Conservation (phyloP, 23 red algal species). For the Gracilaria domingensis region DNA sequence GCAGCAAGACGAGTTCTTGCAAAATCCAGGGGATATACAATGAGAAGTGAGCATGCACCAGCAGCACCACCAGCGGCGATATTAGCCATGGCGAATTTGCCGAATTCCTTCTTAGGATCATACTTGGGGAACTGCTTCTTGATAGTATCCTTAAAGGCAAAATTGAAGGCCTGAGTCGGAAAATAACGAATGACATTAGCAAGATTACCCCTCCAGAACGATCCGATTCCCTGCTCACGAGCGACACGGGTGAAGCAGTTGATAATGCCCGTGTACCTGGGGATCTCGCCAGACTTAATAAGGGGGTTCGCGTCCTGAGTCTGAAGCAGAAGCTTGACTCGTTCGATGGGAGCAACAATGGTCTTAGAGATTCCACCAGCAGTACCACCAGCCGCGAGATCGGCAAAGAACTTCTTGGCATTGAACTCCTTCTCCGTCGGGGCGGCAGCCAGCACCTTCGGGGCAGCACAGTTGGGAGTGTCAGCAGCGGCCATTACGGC, state of each 20-base stretch:
- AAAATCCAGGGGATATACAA: slow-evolving; percentile 99
- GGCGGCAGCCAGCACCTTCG: slow-evolving; percentile 69
- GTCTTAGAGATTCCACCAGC: slow-evolving; percentile 99
- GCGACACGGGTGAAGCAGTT: slow-evolving; percentile 96
- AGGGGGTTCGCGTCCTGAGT: slow-evolving; percentile 95
- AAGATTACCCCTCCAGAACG: slow-evolving; percentile 99
- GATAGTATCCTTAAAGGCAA: slow-evolving; percentile 99
- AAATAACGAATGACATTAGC: slow-evolving; percentile 99
- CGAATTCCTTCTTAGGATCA: slow-evolving; percentile 94
- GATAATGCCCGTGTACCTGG: slow-evolving; percentile 90
- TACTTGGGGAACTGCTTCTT: slow-evolving; percentile 99
- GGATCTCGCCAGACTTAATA: slow-evolving; percentile 86
- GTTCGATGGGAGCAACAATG: slow-evolving; percentile 98
- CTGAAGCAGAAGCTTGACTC: slow-evolving; percentile 99
- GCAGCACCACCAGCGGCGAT: slow-evolving; percentile 94
- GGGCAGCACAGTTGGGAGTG: slow-evolving; percentile 31
- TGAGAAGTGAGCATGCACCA: slow-evolving; percentile 94
- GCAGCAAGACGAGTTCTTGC: slow-evolving; percentile 98
- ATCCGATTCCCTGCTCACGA: slow-evolving; percentile 91
- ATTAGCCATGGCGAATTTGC: slow-evolving; percentile 93
- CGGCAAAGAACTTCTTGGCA: slow-evolving; percentile 86
- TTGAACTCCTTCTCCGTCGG: slow-evolving; percentile 89
- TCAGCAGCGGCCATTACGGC: slow-evolving; percentile 31
- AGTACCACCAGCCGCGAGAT: slow-evolving; percentile 97
- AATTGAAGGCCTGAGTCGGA: slow-evolving; percentile 99